Base-by-base conservation (phyloP, 352 stramenopile species). In the Pythium utonaiense region DNA sequence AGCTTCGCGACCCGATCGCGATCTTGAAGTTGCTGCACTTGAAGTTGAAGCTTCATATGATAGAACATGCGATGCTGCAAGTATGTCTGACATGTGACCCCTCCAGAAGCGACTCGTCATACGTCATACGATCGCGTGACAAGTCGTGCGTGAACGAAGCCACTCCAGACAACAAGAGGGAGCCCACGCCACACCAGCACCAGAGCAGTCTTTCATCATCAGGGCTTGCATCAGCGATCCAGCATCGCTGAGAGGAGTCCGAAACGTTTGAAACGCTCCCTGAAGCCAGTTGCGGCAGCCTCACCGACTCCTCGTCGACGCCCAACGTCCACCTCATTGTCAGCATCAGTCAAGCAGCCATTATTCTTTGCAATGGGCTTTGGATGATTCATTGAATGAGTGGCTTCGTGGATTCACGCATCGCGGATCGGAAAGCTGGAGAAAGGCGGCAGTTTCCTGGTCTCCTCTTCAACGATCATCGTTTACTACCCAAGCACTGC, bases 1-100 rank as follows among this genome's bases (percentile, higher is more conserved):
- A 83, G 71, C 53, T 88, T 90, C 53, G 72, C 63, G 1, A 71
- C 75, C 21, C 61, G 77, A 21, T 67, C 68, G 8, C 19, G 49
- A 14, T 52, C 56, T 19, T 69, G 14, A 68, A 14, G 2, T 34
- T 6, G n/a, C 21, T 27, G n/a, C 3, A 25, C 5, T 47, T 47
- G 40, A 52, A 34, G 44, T 52, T 52, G 44, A 52, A 52, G 44
- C 24, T 52, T 3, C 22, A 34, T 9, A 19, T 5, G 40, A n/a
- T 25, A 19, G 21, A 17, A 13, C 3, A 47, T 47, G 40, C 14
- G 40, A 47, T 25, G 1, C 1, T 5, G 40, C 40, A 25, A 47
- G 8, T 17, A 6, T 25, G 17, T 25, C 3, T 25, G 17, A 12
- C 40, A 14, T 9, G 40, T 47, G 17, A 19, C 40, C 2, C 16